Evolutionary conservation across 805 yeast species (phyloP).

Genomic region (Saturnispora kantuleensis): DNA sequence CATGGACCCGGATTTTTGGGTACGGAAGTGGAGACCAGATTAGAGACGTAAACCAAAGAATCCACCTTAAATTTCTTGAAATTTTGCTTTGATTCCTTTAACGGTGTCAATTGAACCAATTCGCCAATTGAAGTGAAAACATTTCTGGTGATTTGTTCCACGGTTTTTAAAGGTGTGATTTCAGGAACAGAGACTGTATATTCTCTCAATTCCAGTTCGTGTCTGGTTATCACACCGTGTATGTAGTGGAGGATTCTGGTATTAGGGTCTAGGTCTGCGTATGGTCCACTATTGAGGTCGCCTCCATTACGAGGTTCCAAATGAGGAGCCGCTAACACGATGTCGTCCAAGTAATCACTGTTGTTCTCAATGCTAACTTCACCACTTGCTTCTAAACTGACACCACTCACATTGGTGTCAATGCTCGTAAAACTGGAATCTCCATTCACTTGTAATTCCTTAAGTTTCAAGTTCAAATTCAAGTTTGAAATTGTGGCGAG

Average conservation of each 20-base stretch:
- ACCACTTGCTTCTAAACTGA: too few species aligned
- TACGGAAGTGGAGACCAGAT: constrained; percentile 1
- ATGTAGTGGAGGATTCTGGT: constrained; percentile 12
- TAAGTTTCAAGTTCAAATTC: too few species aligned
- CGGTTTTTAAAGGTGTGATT: neutral
- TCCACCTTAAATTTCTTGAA: constrained; percentile 6
- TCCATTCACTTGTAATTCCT: too few species aligned
- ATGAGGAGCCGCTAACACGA: neutral
- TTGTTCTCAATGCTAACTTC: too few species aligned
- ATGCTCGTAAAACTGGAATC: too few species aligned
- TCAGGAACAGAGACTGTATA: constrained; percentile 9
- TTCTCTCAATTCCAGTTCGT: constrained; percentile 7
- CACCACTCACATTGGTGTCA: too few species aligned
- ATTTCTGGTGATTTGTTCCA: neutral
- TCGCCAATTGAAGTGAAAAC: constrained; percentile 11
- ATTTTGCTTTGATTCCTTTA: neutral
- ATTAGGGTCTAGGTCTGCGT: neutral
- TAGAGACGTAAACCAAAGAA: constrained; percentile 1
- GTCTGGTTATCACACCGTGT: constrained; percentile 12
- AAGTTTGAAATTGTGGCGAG: too few species aligned
- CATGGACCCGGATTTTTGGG: constrained; percentile 8
- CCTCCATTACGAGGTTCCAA: neutral
- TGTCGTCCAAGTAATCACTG: too few species aligned
- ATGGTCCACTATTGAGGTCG: neutral
- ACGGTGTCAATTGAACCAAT: neutral